phyloP scores from a whole-genome alignment of 306 rosid genomes.

The Senna siamea region DNA sequence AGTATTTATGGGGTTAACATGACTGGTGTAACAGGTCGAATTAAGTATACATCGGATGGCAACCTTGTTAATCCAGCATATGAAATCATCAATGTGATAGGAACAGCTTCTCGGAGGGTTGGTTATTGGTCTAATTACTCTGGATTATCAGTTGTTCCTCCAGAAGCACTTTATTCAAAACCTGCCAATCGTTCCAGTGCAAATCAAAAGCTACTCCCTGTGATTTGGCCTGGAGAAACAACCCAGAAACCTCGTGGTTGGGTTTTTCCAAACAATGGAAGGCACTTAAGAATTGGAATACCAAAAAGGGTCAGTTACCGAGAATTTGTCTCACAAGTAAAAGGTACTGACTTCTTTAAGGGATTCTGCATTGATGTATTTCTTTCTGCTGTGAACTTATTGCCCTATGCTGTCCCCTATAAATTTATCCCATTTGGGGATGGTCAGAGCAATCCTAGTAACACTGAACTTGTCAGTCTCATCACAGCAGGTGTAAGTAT shows the following conservation, averaged over 20 bases:
- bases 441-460: constrained; percentile 69
- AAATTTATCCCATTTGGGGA: constrained; percentile 70
- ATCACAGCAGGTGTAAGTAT: constrained; percentile 81
- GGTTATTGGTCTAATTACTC: constrained; percentile 97
- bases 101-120: constrained; percentile 67
- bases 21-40: constrained; percentile 76
- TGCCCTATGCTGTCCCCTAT: constrained; percentile 92
- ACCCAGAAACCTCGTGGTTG: constrained; percentile 85
- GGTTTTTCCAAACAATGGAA: constrained; percentile 92
- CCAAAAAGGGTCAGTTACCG: constrained; percentile 73
- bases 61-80: constrained; percentile 74
- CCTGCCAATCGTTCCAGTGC: constrained; percentile 63
- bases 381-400: constrained; percentile 70
- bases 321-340: constrained; percentile 62
- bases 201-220: constrained; percentile 54
- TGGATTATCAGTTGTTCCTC: constrained; percentile 70
- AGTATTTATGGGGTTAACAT: constrained; percentile 69
- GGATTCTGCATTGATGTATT: constrained; percentile 96
- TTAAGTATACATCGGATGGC: constrained; percentile 63
- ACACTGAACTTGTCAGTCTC: constrained; percentile 70
- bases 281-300: constrained; percentile 74
- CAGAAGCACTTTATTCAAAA: constrained; percentile 67
- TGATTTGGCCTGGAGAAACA: constrained; percentile 93
- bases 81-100: constrained; percentile 86
- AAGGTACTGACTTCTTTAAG: constrained; percentile 67